Base-by-base conservation (phyloP, 1,284 basidiomycete species). In the Ustilago crameri region DNA sequence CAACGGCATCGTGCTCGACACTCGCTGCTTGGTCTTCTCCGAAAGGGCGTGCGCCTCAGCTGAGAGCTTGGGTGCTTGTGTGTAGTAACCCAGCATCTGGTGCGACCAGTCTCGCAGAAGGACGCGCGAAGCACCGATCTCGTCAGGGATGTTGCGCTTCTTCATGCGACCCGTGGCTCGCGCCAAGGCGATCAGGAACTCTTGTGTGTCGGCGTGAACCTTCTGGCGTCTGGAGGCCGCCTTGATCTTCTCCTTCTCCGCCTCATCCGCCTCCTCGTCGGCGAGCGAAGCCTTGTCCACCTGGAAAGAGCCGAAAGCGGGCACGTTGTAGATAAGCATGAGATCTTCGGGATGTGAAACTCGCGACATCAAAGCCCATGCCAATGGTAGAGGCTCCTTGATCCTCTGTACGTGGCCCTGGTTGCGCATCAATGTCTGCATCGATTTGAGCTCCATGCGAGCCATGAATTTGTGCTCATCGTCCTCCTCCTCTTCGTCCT, bases 61-160 rank as follows among this genome's bases (percentile, higher is more conserved):
- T 44, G 70, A 55, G 22, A 69, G 55, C 34, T 68, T 71, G 48
- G 77, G 69, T 14, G 78, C 68, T 44, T 72, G 65, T 0, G 76
- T 70, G 50, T 81, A 80, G 69, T 82, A 82, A 23, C 76, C 80
- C 7, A 82, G 44, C 41, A 47, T 60, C 34, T 66, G 76, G 27
- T 72, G 67, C 52, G 77, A 75, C 80, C 80, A 82, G 63, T 79
- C 77, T 24, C 77, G 75, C n/a, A 82, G 68, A 30, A 82, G 22
- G 7, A 75, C 55, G 42, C 80, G 72, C 22, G 76, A 74, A 4
- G 80, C 79, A 41, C 76, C 76, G 10, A 68, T 35, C 42, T 68
- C 55, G 51, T 81, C 79, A 12, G 80, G 80, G 22, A 81, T 55
- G 42, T 68, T 68, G 44, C 70, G 56, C 61, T 75, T 77, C 67